A percentile compares a stretch with the other conserved stretches of the same genome.
phyloP scores from a whole-genome alignment of 108 stramenopile species.

The Cyclotella sp. region DNA sequence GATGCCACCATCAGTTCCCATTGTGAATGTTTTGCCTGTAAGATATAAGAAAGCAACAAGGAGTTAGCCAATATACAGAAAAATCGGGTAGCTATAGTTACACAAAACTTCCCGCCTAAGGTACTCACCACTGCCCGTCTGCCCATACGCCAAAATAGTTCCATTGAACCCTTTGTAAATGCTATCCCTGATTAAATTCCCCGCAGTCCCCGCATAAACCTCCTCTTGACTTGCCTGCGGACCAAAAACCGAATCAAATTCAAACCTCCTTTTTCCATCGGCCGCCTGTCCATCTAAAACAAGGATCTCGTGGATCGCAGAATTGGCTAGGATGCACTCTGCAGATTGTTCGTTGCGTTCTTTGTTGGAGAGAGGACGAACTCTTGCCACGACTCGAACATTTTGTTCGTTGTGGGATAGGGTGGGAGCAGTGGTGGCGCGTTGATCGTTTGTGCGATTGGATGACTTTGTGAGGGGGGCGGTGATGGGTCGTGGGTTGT shows the following conservation, averaged over 20 bases:
- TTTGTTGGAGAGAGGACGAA: constrained; percentile 92
- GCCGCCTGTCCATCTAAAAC: neutral
- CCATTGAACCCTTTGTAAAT: constrained; percentile 97
- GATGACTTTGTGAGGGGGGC: neutral
- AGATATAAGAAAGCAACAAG: neutral
- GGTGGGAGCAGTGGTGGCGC: neutral
- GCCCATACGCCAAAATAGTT: constrained; percentile 98
- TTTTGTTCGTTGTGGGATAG: constrained; percentile 25
- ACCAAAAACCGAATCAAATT: constrained; percentile 93
- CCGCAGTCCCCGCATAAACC: constrained; percentile 83
- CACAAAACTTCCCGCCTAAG: neutral
- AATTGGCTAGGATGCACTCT: constrained; percentile 31
- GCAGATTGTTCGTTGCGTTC: constrained; percentile 59
- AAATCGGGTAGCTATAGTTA: neutral
- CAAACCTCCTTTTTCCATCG: constrained; percentile 57
- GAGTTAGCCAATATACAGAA: neutral
- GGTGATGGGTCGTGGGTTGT: constrained; percentile 7
- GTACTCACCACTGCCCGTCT: constrained; percentile 93
- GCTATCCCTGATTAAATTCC: constrained; percentile 55
- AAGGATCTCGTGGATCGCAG: neutral
- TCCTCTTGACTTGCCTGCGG: constrained; percentile 72
- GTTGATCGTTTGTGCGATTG: neutral
- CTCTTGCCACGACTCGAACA: constrained; percentile 84
- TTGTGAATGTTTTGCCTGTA: constrained; percentile 14
- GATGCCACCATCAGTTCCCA: constrained; percentile 33